A percentile compares a stretch with the other conserved stretches of the same genome.
Conservation (phyloP, 441 rosid genomes). For the Brassica hybrid region DNA sequence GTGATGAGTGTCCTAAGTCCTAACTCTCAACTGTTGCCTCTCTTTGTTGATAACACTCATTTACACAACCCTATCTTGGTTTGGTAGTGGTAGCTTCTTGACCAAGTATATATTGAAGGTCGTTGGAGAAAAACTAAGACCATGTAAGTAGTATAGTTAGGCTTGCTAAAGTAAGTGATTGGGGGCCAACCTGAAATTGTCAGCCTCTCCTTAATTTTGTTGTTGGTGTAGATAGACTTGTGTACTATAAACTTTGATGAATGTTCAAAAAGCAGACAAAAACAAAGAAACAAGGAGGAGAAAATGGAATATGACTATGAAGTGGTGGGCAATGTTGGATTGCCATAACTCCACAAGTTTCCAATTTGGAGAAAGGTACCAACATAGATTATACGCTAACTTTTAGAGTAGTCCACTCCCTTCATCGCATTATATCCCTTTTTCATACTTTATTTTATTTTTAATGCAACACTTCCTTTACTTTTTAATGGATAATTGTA, state of each 20-base stretch:
- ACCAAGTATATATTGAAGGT: too few relatives aligned
- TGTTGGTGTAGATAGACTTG: conserved; percentile 26
- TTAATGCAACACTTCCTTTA: background rate
- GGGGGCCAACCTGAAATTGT: conserved; percentile 14
- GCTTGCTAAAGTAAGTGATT: conserved; percentile 11
- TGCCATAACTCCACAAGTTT: conserved; percentile 41
- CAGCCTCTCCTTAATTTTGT: background rate
- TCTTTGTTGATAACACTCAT: too few relatives aligned
- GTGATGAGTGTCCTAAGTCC: too few relatives aligned
- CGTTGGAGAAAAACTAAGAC: background rate
- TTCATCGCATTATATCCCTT: conserved; percentile 11
- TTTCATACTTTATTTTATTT: background rate
- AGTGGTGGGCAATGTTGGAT: conserved; percentile 36
- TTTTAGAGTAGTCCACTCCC: conserved; percentile 25
- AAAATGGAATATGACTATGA: conserved; percentile 40
- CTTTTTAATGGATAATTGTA: conserved; percentile 2
- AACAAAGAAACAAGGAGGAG: background rate
- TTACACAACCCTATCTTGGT: background rate
- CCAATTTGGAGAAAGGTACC: conserved; percentile 12
- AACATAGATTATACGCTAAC: conserved; percentile 30
- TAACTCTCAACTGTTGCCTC: too few relatives aligned
- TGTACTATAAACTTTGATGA: conserved; percentile 29
- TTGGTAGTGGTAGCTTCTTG: too few relatives aligned
- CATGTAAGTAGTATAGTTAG: conserved; percentile 7
- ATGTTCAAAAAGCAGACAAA: background rate